Base-by-base conservation (phyloP, 2,329 filamentous ascomycete species). In the Pseudogymnoascus sp. region DNA sequence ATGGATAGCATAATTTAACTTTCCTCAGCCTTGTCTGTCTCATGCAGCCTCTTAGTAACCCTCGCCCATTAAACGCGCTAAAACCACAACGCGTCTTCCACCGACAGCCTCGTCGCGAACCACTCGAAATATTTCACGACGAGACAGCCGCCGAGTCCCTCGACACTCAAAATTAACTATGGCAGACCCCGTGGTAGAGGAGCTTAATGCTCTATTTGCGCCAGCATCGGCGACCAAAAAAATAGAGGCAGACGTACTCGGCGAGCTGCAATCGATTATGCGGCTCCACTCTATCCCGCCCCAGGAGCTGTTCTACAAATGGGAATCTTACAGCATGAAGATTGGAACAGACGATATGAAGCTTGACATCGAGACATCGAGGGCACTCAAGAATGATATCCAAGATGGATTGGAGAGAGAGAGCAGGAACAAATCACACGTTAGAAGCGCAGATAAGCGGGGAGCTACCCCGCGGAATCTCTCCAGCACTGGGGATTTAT, bases 251-350 rank as follows among this genome's bases (percentile, higher is more conserved):
- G 93, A 97, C 74, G 83, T 97, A 63, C 78, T 91, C 66, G 78
- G 82, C 61, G 92, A 97, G 77, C 80, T 99, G 68, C 83, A 89
- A 72, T 95, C 91, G 63, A 95, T 96, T 73, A 83, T 94, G 77
- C 86, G 88, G 62, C 81, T 97, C 64, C 91, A 97, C 76, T 86
- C 85, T 58, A 83, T 97, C 65, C 84, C 86, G 14, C 81, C 87
- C 35, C 87, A 97, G 74, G 94, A 97, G 73, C 81, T 97, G 26
- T 97, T 91, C 76, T 97, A 91, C 84, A 97, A 97, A 81, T 99
- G 94, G 94, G 94, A 99, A 75, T 93, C 92, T 0, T 97, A 97
- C 80, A 92, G 90, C 75, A 88, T 99, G 73, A 96, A 93, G 76
- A 92, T 97, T 87, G 91, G 92, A 23, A 78, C 85, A 58, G 91